Conservation (phyloP, 768 basidiomycete species). For the Lactarius evosmus region DNA sequence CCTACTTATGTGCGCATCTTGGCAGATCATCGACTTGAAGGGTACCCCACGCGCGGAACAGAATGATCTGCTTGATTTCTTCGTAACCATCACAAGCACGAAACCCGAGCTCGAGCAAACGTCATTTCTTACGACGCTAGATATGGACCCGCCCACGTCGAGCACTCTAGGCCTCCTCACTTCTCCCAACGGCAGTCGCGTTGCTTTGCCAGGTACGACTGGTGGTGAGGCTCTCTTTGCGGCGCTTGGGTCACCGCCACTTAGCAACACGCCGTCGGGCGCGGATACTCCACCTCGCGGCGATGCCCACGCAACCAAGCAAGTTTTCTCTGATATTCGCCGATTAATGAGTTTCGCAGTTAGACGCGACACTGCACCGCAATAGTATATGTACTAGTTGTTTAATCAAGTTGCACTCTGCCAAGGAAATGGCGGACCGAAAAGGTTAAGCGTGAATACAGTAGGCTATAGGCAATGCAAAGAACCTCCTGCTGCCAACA, state of each 20-base stretch:
- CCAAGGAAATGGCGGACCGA: neutral
- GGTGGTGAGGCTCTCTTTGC: slow-evolving; percentile 57
- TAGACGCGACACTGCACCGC: slow-evolving; percentile 57
- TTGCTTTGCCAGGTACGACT: slow-evolving; percentile 44
- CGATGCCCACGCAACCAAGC: slow-evolving; percentile 47
- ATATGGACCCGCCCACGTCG: slow-evolving; percentile 83
- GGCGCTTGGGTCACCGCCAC: slow-evolving; percentile 57
- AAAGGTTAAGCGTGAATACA: slow-evolving; percentile 1
- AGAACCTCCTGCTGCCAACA: neutral
- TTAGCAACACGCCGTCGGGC: slow-evolving; percentile 61
- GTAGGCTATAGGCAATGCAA: neutral
- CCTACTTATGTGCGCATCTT: neutral
- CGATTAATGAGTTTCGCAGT: slow-evolving; percentile 88
- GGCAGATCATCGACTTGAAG: slow-evolving; percentile 89
- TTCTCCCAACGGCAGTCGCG: slow-evolving; percentile 63
- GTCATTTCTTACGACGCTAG: slow-evolving; percentile 89
- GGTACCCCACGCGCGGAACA: slow-evolving; percentile 85
- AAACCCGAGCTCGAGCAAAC: slow-evolving; percentile 83
- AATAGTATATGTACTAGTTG: slow-evolving; percentile 13
- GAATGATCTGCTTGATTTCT: slow-evolving; percentile 86
- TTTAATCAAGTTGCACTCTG: neutral
- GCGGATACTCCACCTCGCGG: slow-evolving; percentile 46
- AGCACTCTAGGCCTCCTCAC: slow-evolving; percentile 50
- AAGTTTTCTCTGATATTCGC: slow-evolving; percentile 86
- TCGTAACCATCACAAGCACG: slow-evolving; percentile 90